A percentile compares a stretch with the other conserved stretches of the same genome.
phyloP scores from a whole-genome alignment of 1,139 yeast genomes.

The Protomyces inouyei region DNA sequence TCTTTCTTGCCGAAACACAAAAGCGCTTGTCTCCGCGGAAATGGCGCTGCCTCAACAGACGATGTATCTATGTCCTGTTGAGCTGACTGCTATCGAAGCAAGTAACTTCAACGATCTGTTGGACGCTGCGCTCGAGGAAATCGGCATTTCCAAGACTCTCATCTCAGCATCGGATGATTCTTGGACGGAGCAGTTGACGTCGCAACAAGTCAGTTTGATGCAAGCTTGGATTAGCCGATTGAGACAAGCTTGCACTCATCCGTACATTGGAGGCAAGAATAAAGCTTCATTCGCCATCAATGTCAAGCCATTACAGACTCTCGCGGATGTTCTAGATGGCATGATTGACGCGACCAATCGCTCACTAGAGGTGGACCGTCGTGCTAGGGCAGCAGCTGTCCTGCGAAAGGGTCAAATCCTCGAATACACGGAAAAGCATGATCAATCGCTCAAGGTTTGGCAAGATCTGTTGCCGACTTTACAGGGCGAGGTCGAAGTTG shows the following conservation, averaged over 20 bases:
- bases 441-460: conserved; percentile 48
- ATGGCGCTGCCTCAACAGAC: conserved; percentile 72
- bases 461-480: conserved; percentile 42
- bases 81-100: conserved; percentile 76
- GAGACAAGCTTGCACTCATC: conserved; percentile 73
- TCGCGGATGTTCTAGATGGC: conserved; percentile 60
- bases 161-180: not conserved
- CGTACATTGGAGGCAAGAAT: conserved; percentile 56
- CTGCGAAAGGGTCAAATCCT: conserved; percentile 59
- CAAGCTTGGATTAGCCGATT: conserved; percentile 58
- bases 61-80: conserved; percentile 61
- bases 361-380: conserved; percentile 49
- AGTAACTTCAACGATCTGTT: conserved; percentile 68
- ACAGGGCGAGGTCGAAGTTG: conserved; percentile 31
- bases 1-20: conserved; percentile 72
- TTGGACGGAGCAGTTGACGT: conserved; percentile 1
- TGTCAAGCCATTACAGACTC: conserved; percentile 43
- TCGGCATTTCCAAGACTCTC: conserved; percentile 50
- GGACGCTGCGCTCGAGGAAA: conserved; percentile 57
- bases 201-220: conserved; percentile 33
- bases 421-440: conserved; percentile 53
- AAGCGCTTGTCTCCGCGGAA: conserved; percentile 72
- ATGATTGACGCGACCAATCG: conserved; percentile 56
- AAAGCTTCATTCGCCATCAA: conserved; percentile 37
- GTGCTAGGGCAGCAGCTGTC: conserved; percentile 45